Base-by-base conservation (phyloP, 176 grass and related monocot species). In the Musa troglodytarum region DNA sequence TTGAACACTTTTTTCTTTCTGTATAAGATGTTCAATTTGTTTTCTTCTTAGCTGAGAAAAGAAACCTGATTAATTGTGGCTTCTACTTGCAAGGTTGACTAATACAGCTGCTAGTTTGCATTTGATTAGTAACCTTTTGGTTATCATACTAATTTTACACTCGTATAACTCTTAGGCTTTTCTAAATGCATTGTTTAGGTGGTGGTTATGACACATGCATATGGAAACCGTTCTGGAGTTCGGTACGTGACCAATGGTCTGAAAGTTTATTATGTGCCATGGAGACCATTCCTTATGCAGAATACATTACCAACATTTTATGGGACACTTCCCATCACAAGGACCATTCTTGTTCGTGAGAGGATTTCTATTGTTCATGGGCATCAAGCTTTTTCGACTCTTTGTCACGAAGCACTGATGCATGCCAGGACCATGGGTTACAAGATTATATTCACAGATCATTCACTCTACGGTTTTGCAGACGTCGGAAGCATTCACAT, bases 401-500 rank as follows among this genome's bases (percentile, higher is more conserved):
- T 96, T 43, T 92, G 93, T 78, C 89, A 96, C 75, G 89, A 96
- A 80, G 87, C 89, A 49, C 50, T 96, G 73, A 92, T 96, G 87
- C 93, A 96, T 77, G 85, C 89, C 53, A 87, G 93, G 79, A 96
- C 93, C 11, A 96, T 96, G 93, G 93, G 93, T 69, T 92, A 86
- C 85, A 92, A 88, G 86, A 83, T 85, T 72, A 56, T 96, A 76
- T 96, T 96, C 77, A 96, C 93, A 71, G 93, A 96, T 83, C 93
- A 96, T 83, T 96, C 93, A 21, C 88, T 96, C 43, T 96, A 96
- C 67, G 89, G 93, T 78, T 96, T 96, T 85, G 87, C 89, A 50
- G 93, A 96, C 76, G 85, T 74, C 77, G 93, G 93, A 83, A 92
- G 89, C 74, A 96, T 96, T 86, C 93, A 90, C 85, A 96, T 96